Base-by-base conservation (phyloP, 768 basidiomycete species). In the Boletus eberwhitei region DNA sequence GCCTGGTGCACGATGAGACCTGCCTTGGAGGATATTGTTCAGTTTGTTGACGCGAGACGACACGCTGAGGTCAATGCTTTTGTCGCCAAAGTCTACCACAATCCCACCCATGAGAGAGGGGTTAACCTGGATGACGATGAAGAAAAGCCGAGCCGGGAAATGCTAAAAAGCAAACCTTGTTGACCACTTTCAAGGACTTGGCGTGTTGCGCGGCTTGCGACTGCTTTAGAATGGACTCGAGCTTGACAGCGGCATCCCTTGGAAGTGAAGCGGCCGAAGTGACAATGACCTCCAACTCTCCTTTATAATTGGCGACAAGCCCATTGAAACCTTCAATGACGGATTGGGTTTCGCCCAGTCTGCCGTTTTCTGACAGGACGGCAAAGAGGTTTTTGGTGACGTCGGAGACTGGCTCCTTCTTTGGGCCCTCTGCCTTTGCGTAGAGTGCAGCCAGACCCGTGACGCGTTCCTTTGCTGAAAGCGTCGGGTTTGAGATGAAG, bases 1-100 rank as follows among this genome's bases (percentile, higher is more conserved):
- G 13, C 11, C 8, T 38, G 13, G 8, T 17, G 16, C 43, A 46
- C 6, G 31, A 37, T 29, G 8, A 49, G 31, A 77, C 90, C 60
- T 73, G 92, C 93, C 85, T 70, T 88, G 82, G 48, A 98, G 78
- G 66, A 88, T 81, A 61, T 83, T 84, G 81, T 98, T 98, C 69
- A 98, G 84, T 75, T 94, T 96, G 71, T 87, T 96, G 65, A 98
- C 93, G 51, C 92, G 90, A 34, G 92, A 93, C 46, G 86, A 87
- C 52, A 96, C 94, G 63, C 92, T 95, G 55, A 98, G 82, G 75
- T 99, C 97, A 64, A 99, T 89, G 50, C 93, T 93, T 80, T 96
- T 96, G 79, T 98, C 97, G 59, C 94, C 96, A 68, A 99, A 93
- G 76, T 99, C 97, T 46, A 99, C 87, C 57, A 98, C 80, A 55